These are phyloP conservation scores for Erythrophleum fordii DNA, from an alignment of 306 rosid species.

Conservation along the genomic window DNA sequence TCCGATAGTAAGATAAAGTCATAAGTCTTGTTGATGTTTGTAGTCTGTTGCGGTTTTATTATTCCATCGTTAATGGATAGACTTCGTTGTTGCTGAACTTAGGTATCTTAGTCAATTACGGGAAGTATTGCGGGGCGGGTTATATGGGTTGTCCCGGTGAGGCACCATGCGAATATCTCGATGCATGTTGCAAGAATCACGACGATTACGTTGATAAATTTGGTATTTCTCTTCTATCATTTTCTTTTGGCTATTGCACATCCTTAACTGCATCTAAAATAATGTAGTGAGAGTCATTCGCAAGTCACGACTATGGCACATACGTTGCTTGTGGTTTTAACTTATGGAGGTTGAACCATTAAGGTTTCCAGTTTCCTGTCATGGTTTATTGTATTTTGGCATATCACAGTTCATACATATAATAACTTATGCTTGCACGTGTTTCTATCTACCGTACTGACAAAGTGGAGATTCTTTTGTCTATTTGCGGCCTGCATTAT, in stretches of 20 bases:
- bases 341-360: no score
- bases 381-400: no score
- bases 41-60: background rate
- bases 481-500: no score
- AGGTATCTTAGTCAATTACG: conserved; percentile 77
- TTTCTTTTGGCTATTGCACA: background rate
- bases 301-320: no score
- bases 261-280: background rate
- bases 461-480: no score
- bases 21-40: background rate
- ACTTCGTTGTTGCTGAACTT: background rate
- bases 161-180: conserved; percentile 83
- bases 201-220: conserved; percentile 68
- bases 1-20: conserved; percentile 63
- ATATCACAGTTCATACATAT: background rate
- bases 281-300: background rate
- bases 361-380: no score
- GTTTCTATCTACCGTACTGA: background rate
- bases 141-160: conserved; percentile 83
- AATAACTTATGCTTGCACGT: background rate
- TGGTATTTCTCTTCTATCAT: conserved; percentile 43
- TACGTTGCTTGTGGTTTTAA: no score
- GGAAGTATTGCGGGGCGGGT: conserved; percentile 89
- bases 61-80: background rate
- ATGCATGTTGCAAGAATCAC: conserved; percentile 88